These are phyloP conservation scores for Lentinula aciculospora DNA, from an alignment of 768 basidiomycete genomes.

Conservation along the genomic window DNA sequence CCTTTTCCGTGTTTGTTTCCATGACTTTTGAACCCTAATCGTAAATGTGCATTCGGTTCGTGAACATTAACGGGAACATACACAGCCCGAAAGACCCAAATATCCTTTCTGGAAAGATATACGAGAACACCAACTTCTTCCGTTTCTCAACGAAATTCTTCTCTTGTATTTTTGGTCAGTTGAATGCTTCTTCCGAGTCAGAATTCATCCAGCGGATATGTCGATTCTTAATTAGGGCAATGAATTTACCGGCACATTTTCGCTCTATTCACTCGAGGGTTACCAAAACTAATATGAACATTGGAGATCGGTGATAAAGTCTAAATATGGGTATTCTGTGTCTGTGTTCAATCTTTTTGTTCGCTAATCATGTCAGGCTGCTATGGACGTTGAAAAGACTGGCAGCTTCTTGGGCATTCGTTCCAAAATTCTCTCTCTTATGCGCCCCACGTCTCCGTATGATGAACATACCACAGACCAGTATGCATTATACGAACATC, in stretches of 20 bases:
- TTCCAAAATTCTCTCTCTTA: neutral
- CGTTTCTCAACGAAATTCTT: neutral
- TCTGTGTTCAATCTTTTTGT: neutral
- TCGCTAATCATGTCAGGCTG: neutral
- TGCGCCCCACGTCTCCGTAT: neutral
- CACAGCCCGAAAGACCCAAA: neutral
- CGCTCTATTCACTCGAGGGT: neutral
- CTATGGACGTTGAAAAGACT: neutral
- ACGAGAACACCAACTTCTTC: neutral
- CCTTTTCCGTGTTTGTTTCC: neutral
- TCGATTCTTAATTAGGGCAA: neutral
- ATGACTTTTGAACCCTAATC: neutral
- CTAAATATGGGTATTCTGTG: neutral
- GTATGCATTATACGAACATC: neutral
- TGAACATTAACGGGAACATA: neutral
- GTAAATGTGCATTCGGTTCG: neutral
- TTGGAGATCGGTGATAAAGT: neutral
- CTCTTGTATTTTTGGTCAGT: neutral
- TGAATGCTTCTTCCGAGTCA: neutral
- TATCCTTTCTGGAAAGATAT: neutral
- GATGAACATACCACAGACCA: neutral
- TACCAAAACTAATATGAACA: slow-evolving; percentile 1
- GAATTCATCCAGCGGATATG: neutral
- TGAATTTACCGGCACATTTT: neutral
- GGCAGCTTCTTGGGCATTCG: neutral